Evolutionary conservation across 2,329 filamentous ascomycete species (phyloP), one percentile per base, ranked within the genome.

Genomic region (Botrytis cinerea): DNA sequence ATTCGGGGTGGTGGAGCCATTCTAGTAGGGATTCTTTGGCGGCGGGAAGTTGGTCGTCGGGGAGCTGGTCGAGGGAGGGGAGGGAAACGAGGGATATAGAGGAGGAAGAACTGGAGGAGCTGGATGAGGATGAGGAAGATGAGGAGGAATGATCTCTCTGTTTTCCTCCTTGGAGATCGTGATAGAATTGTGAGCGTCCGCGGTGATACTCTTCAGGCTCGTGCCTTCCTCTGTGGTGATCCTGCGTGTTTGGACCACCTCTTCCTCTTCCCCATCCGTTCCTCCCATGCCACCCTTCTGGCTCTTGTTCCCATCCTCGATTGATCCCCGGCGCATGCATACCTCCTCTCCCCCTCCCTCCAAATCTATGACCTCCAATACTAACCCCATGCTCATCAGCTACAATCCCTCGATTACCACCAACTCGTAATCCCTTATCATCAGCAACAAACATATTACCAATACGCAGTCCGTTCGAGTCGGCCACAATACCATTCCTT

Each of bases 41-140:
- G 1, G 85, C 74, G 2, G 86, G 84, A 1, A 89, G 81, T 78
- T 89, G 87, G 28, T 81, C 77, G 70, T 85, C 84, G 20, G 79
- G 80, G 2, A 90, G 81, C 60, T 86, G 84, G 73, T 88, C 85
- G 77, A 86, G 86, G 71, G 86, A 84, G 0, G 87, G 86, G 1
- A 90, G 85, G 2, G 87, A 88, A 51, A 85, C 87, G 71, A 89
- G 80, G 2, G 85, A 86, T 0, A 81, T 80, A 16, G 75, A 73
- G 0, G 82, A 83, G 43, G 71, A 73, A 4, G 75, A 76, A 6
- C 78, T 83, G 16, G 80, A 80, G 0, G 81, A 83, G 0, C 80
- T 82, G 0, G 82, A 84, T 5, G 80, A n/a, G 80, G 81, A 74
- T 2, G 80, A 81, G 38, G 71, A 76, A 46, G 71, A 75, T 38